These are phyloP conservation scores for Penicillium simplicissimum DNA, from an alignment of 495 filamentous ascomycete species.

Conservation along the genomic window DNA sequence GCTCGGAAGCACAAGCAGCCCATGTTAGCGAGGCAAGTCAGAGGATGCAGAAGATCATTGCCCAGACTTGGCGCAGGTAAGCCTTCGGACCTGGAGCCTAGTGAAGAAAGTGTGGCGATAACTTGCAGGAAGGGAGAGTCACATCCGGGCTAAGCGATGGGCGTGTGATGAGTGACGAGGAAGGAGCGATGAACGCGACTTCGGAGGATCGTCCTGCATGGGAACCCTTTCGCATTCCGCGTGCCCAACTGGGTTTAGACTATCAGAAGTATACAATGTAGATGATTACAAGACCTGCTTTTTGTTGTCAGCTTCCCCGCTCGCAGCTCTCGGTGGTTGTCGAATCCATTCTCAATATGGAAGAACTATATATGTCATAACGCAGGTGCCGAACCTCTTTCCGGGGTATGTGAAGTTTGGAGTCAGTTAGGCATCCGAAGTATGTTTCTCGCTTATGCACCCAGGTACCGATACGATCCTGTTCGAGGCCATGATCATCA, in stretches of 20 bases:
- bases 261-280: not conserved
- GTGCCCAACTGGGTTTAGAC: slow-evolving; percentile 19
- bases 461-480: slow-evolving; percentile 1
- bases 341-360: not conserved
- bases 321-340: not conserved
- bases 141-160: slow-evolving; percentile 14
- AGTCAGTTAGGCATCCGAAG: not conserved
- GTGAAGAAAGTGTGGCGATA: slow-evolving; percentile 4
- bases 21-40: slow-evolving; percentile 1
- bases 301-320: slow-evolving; percentile 15
- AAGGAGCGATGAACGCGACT: slow-evolving; percentile 8
- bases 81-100: slow-evolving; percentile 3
- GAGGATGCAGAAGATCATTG: slow-evolving; percentile 19
- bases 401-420: not conserved
- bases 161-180: slow-evolving; percentile 11
- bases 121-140: not conserved
- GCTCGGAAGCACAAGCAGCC: not conserved
- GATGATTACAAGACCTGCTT: not conserved
- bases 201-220: slow-evolving; percentile 18
- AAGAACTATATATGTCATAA: not conserved
- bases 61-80: slow-evolving; percentile 13
- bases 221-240: slow-evolving; percentile 11
- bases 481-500: slow-evolving; percentile 6
- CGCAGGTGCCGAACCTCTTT: not conserved
- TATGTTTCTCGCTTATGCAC: not conserved